Evolutionary conservation across 2,329 filamentous ascomycete genomes (phyloP).

Genomic region (Hypomyces rosellus): DNA sequence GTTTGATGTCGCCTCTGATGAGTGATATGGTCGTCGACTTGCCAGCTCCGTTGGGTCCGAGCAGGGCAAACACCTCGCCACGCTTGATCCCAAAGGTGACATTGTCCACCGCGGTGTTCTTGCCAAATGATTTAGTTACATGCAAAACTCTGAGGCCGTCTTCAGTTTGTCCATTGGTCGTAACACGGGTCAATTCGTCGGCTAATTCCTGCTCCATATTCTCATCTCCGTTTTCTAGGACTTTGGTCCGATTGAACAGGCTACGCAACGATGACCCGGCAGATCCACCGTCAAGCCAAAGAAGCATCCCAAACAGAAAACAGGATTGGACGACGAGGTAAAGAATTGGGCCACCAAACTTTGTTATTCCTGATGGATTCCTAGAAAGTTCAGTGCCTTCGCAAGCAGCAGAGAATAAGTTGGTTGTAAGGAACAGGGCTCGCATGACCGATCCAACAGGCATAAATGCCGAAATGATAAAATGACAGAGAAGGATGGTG

Average conservation of each 20-base stretch:
- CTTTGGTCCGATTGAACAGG: constrained; percentile 30
- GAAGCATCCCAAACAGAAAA: constrained; percentile 62
- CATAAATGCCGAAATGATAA: constrained; percentile 64
- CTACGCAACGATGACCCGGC: constrained; percentile 46
- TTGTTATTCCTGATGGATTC: constrained; percentile 63
- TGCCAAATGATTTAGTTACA: constrained; percentile 72
- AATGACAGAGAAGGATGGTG: constrained; percentile 64
- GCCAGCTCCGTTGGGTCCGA: constrained; percentile 87
- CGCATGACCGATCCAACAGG: constrained; percentile 72
- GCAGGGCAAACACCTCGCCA: constrained; percentile 79
- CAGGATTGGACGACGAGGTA: constrained; percentile 73
- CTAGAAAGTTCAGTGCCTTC: constrained; percentile 54
- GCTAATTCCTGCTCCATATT: constrained; percentile 54
- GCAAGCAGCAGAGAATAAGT: constrained; percentile 78
- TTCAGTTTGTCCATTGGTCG: constrained; percentile 26
- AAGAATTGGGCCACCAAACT: constrained; percentile 78
- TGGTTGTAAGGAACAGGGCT: constrained; percentile 69
- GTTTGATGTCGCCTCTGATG: constrained; percentile 81
- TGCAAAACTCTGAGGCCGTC: constrained; percentile 75
- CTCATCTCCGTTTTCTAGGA: constrained; percentile 23
- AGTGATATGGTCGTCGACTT: constrained; percentile 87
- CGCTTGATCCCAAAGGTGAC: constrained; percentile 74
- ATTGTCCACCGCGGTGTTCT: constrained; percentile 77
- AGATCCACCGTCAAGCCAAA: constrained; percentile 76
- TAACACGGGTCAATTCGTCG: constrained; percentile 58